Evolutionary conservation across 2,329 filamentous ascomycete genomes (phyloP).

Genomic region (Fusarium kyushuense): DNA sequence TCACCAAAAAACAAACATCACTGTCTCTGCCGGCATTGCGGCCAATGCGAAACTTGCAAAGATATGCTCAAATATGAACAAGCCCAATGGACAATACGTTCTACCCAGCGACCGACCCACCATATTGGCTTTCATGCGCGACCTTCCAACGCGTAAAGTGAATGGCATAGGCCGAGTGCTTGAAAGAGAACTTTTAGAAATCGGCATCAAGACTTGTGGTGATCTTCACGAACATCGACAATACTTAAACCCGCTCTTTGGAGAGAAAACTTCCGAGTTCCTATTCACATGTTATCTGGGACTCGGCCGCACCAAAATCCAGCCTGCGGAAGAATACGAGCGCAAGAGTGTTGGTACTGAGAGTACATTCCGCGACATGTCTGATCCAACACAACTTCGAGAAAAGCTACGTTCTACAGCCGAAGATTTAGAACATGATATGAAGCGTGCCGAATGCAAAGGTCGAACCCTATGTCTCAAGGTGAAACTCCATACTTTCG

Average conservation of each 20-base stretch:
- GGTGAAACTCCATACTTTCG: conserved; percentile 93
- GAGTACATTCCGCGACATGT: conserved; percentile 87
- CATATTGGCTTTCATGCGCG: conserved; percentile 88
- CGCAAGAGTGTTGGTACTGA: conserved; percentile 96
- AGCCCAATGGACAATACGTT: conserved; percentile 91
- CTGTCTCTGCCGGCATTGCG: conserved; percentile 93
- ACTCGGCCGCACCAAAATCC: conserved; percentile 84
- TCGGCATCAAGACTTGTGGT: conserved; percentile 88
- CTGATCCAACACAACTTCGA: conserved; percentile 73
- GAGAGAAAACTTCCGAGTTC: conserved; percentile 91
- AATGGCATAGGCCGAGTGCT: conserved; percentile 96
- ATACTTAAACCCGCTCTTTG: conserved; percentile 82
- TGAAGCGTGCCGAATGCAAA: conserved; percentile 83
- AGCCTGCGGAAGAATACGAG: conserved; percentile 89
- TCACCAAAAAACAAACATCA: conserved; percentile 80
- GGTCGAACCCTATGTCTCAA: conserved; percentile 93
- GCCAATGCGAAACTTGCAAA: conserved; percentile 95
- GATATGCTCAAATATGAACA: conserved; percentile 95
- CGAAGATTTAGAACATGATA: conserved; percentile 87
- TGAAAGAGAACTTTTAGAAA: conserved; percentile 87
- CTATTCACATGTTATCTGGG: conserved; percentile 87
- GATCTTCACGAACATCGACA: conserved; percentile 85
- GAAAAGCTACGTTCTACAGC: conserved; percentile 85
- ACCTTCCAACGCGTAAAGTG: conserved; percentile 87
- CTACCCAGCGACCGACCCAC: conserved; percentile 77